Evolutionary conservation across 257 asterid species (phyloP).

Genomic region (Solanum neorickii): DNA sequence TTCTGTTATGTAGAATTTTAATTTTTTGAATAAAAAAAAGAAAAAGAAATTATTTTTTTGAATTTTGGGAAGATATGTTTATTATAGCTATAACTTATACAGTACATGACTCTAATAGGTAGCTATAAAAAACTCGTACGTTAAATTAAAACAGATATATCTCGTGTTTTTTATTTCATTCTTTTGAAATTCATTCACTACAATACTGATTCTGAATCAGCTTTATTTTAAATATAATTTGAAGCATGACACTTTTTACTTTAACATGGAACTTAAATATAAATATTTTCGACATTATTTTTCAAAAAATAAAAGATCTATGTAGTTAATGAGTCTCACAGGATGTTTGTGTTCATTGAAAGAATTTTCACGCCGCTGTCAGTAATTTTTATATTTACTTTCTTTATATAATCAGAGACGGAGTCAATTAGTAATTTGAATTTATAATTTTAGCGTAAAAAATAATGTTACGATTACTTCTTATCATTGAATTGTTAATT

Average conservation of each 20-base stretch:
- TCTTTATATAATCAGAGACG: background rate
- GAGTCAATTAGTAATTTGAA: accelerated
- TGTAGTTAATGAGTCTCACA: background rate
- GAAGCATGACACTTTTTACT: no score
- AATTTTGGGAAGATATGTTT: background rate
- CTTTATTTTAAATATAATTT: no score
- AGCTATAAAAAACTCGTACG: no score
- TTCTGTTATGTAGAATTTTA: background rate
- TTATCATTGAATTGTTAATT: no score
- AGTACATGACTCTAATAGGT: background rate
- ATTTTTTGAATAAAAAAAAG: background rate
- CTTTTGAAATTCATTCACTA: no score
- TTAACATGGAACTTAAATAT: background rate
- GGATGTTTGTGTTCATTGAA: background rate
- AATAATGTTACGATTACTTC: no score
- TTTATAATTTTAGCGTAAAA: no score
- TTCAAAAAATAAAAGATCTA: background rate
- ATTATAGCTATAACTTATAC: background rate
- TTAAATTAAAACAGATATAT: no score
- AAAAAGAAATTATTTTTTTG: background rate
- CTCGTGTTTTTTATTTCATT: no score
- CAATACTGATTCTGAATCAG: background rate
- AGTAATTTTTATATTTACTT: background rate
- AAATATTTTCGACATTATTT: no score
- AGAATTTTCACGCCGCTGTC: background rate